These are phyloP conservation scores for Mycena vitilis DNA, from an alignment of 768 basidiomycete genomes.

Conservation along the genomic window DNA sequence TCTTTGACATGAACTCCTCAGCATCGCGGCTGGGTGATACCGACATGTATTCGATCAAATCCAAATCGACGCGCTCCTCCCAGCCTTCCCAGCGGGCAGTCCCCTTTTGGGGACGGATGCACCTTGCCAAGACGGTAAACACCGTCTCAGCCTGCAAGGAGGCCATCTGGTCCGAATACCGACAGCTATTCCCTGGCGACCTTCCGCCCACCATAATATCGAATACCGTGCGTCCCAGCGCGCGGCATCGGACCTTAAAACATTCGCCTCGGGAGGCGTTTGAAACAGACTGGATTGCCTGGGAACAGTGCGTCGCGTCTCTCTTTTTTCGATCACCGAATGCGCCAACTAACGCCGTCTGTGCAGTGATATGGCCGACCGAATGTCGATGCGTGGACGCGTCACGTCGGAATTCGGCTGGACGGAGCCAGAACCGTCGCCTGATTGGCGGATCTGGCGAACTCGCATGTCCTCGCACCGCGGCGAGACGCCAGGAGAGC, in stretches of 20 bases:
- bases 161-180: conserved; percentile 74
- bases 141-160: conserved; percentile 75
- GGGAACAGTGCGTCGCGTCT: conserved; percentile 67
- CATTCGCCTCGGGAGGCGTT: conserved; percentile 67
- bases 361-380: conserved; percentile 79
- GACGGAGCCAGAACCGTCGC: conserved; percentile 59
- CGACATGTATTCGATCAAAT: conserved; percentile 35
- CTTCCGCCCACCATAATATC: conserved; percentile 51
- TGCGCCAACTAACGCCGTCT: background rate
- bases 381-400: conserved; percentile 68
- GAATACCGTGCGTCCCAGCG: conserved; percentile 47
- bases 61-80: conserved; percentile 22
- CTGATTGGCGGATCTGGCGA: conserved; percentile 68
- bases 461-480: conserved; percentile 40
- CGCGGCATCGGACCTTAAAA: conserved; percentile 31
- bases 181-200: conserved; percentile 56
- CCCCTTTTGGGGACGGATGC: conserved; percentile 68
- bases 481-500: conserved; percentile 35
- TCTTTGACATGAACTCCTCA: conserved; percentile 41
- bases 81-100: conserved; percentile 40
- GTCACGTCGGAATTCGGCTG: conserved; percentile 62
- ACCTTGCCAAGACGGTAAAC: conserved; percentile 69
- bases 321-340: background rate
- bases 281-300: conserved; percentile 73
- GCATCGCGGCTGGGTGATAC: conserved; percentile 31